These are phyloP conservation scores for Dendrobium catenatum DNA, from an alignment of 106 monocot genomes.

Conservation along the genomic window DNA sequence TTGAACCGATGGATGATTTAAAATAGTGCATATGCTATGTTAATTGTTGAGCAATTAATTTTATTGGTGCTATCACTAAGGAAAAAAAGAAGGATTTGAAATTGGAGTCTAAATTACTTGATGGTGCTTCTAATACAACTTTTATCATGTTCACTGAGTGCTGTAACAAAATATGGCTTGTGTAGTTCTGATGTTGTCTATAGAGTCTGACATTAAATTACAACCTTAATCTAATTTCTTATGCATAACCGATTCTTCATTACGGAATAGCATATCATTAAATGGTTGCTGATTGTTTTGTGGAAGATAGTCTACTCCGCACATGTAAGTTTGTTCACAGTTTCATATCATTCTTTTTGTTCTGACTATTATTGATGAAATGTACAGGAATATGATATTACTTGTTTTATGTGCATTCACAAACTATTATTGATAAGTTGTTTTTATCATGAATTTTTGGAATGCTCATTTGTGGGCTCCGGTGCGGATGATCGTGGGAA, in stretches of 20 bases:
- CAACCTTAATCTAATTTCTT: neutral
- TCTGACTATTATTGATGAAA: neutral
- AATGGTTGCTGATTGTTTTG: neutral
- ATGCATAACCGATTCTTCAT: neutral
- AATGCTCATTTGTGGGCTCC: neutral
- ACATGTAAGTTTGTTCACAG: neutral
- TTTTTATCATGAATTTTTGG: neutral
- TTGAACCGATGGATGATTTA: neutral
- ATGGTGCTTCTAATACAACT: neutral
- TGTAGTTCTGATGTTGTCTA: too few relatives aligned
- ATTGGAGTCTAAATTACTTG: neutral
- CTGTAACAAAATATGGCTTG: neutral
- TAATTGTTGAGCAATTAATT: neutral
- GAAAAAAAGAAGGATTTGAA: constrained; percentile 1
- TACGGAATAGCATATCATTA: neutral
- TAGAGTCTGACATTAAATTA: too few relatives aligned
- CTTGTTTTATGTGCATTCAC: neutral
- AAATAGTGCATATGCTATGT: neutral
- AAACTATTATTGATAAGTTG: neutral
- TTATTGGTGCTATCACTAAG: neutral
- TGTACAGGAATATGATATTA: neutral
- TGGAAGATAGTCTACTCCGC: neutral
- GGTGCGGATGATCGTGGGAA: too few relatives aligned
- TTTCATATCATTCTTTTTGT: neutral
- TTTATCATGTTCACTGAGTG: neutral